Evolutionary conservation across 2,329 filamentous ascomycete species (phyloP).

Genomic region (Verticillium dahliae): DNA sequence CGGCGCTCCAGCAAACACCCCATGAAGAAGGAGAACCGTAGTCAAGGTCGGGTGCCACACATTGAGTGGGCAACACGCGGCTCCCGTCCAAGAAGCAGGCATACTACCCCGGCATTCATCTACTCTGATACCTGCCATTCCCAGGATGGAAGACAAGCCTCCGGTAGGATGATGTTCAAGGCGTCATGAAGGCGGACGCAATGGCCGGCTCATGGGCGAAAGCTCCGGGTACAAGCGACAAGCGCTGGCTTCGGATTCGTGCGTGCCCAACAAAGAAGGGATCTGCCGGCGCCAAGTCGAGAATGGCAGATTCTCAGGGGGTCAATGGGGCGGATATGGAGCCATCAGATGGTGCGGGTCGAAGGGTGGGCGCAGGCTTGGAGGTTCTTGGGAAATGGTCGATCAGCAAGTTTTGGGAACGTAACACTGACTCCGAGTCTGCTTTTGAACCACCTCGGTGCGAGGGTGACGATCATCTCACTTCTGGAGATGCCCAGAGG

Average conservation of each 20-base stretch:
- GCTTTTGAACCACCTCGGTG: background rate
- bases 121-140: background rate
- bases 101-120: background rate
- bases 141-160: background rate
- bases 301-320: background rate
- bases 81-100: background rate
- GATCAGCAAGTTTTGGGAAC: background rate
- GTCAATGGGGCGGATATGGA: background rate
- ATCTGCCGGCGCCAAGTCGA: background rate
- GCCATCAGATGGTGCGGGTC: background rate
- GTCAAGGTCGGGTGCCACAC: background rate
- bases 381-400: background rate
- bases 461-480: background rate
- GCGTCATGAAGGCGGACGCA: background rate
- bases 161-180: background rate
- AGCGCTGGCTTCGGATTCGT: background rate
- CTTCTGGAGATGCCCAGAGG: background rate
- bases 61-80: background rate
- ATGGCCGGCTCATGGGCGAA: background rate
- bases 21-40: slow-evolving; percentile 1
- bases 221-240: background rate
- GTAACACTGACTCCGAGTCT: background rate
- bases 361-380: background rate
- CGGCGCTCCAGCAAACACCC: slow-evolving; percentile 13
- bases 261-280: background rate